A percentile compares a stretch with the other conserved stretches of the same genome.
phyloP scores from a whole-genome alignment of 208 protist species.

The Leishmania tarentolae region DNA sequence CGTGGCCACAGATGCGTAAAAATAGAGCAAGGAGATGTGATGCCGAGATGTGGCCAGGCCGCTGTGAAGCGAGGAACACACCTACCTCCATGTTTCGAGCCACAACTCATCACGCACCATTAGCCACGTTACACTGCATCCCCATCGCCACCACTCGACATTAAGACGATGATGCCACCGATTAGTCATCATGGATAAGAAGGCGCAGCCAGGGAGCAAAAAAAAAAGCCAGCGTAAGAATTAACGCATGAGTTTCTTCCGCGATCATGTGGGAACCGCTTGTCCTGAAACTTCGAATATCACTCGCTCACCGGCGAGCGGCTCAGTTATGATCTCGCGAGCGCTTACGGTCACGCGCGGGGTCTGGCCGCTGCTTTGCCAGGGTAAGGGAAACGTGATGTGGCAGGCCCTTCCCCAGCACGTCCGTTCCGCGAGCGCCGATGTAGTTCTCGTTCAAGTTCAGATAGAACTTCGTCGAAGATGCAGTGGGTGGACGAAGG shows the following conservation, averaged over 20 bases:
- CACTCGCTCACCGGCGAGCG: neutral
- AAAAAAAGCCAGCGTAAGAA: neutral
- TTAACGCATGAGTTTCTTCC: neutral
- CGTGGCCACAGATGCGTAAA: neutral
- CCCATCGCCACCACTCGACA: neutral
- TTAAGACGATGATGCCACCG: neutral
- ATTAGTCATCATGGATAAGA: neutral
- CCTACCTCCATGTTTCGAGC: too few relatives aligned
- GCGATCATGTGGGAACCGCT: neutral
- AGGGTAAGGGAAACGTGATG: slow-evolving; percentile 70
- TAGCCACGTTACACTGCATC: neutral
- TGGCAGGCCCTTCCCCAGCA: slow-evolving; percentile 69
- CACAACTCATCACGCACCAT: neutral
- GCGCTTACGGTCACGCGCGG: slow-evolving; percentile 9
- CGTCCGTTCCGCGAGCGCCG: slow-evolving; percentile 52
- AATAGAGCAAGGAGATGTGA: neutral
- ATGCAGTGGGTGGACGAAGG: slow-evolving; percentile 17
- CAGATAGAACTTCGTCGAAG: slow-evolving; percentile 62
- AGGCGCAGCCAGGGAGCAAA: neutral
- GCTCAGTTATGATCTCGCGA: slow-evolving; percentile 4
- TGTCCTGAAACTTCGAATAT: neutral
- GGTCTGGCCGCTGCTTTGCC: slow-evolving; percentile 48
- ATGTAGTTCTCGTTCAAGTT: slow-evolving; percentile 88
- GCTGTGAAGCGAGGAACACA: neutral
- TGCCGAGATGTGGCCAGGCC: neutral